A percentile compares a stretch with the other conserved stretches of the same genome.
These are phyloP conservation scores for Talaromyces trachyspermus DNA, from an alignment of 495 filamentous ascomycete species.

Conservation along the genomic window DNA sequence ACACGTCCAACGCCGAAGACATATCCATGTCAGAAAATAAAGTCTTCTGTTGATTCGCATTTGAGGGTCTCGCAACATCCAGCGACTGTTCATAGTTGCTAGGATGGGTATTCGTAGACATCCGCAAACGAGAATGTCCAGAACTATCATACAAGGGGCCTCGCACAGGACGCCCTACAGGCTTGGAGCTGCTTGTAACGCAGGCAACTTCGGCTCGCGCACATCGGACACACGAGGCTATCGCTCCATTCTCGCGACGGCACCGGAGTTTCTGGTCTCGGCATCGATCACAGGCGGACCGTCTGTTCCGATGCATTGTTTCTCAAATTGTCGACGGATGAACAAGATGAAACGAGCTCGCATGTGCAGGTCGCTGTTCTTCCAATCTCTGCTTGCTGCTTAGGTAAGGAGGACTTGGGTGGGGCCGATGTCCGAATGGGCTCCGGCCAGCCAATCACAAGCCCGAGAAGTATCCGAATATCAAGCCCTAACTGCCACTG, in stretches of 20 bases:
- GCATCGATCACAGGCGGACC: neutral
- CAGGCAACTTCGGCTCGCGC: neutral
- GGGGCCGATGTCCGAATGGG: neutral
- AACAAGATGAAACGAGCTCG: too few species aligned
- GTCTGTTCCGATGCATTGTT: too few species aligned
- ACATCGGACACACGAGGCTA: neutral
- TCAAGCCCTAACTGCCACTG: conserved; percentile 1
- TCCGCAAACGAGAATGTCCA: neutral
- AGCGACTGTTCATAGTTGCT: neutral
- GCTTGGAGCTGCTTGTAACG: neutral
- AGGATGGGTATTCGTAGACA: neutral
- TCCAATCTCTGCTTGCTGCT: too few species aligned
- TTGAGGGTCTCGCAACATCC: neutral
- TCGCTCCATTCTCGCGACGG: neutral
- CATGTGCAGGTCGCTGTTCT: too few species aligned
- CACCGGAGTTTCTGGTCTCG: neutral
- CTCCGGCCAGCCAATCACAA: neutral
- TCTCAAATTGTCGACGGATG: too few species aligned
- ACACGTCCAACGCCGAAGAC: neutral
- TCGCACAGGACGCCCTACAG: neutral
- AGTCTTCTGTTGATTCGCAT: neutral
- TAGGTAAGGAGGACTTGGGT: too few species aligned
- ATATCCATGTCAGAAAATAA: neutral
- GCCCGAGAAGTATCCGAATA: neutral
- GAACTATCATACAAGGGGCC: neutral